Conservation (phyloP, 352 stramenopile genomes). For the Globisporangium camurandrum region DNA sequence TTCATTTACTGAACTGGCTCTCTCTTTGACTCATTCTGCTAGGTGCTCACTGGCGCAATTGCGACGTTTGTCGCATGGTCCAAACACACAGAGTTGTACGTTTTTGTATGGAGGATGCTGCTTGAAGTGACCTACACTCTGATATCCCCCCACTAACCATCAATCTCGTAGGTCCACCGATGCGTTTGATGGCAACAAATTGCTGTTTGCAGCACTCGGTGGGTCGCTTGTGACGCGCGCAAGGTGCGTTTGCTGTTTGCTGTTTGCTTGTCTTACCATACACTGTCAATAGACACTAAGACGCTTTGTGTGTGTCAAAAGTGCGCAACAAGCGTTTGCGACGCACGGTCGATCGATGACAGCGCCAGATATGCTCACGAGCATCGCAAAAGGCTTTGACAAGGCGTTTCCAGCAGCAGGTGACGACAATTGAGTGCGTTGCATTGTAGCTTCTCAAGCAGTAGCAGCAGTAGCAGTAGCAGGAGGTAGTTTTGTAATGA, state of each 20-base stretch:
- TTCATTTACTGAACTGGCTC: not conserved
- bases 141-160: too few relatives aligned
- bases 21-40: not conserved
- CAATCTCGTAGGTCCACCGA: not conserved
- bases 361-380: constrained; percentile 71
- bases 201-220: constrained; percentile 67
- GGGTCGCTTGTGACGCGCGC: constrained; percentile 75
- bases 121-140: too few relatives aligned
- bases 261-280: too few relatives aligned
- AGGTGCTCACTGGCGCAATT: constrained; percentile 80
- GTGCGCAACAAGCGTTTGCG: constrained; percentile 57
- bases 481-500: too few relatives aligned
- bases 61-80: constrained; percentile 76
- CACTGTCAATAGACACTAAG: not conserved
- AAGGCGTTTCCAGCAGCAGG: constrained; percentile 40
- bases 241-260: constrained; percentile 24
- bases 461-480: too few relatives aligned
- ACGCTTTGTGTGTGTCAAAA: constrained; percentile 3
- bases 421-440: too few relatives aligned
- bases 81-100: constrained; percentile 33
- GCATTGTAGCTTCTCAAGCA: too few relatives aligned
- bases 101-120: not conserved
- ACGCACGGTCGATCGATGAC: constrained; percentile 74
- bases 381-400: constrained; percentile 50
- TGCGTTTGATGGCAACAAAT: constrained; percentile 30